Evolutionary conservation across 139 green algal species (phyloP).

Genomic region (Marvania coccoides): DNA sequence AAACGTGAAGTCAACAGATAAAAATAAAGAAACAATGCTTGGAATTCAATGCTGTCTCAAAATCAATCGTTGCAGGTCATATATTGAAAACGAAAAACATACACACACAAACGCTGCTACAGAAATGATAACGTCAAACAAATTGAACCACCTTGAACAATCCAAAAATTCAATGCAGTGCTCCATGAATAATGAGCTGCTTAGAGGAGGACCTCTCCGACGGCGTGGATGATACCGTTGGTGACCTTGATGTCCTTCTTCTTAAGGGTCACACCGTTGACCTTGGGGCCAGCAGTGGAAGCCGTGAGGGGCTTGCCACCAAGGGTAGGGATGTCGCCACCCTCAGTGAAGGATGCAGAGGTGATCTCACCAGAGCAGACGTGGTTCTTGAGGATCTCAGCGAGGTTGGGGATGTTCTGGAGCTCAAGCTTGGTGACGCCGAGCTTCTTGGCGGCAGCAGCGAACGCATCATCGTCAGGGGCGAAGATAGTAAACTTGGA

Average conservation of each 20-base stretch:
- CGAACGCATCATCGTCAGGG: slow-evolving; percentile 18
- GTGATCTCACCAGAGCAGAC: neutral
- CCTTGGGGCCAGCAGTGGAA: neutral
- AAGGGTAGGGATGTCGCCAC: neutral
- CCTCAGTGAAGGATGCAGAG: neutral
- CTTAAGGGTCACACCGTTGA: slow-evolving; percentile 11
- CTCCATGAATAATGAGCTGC: neutral
- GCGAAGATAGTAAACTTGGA: slow-evolving; percentile 20
- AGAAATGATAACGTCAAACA: neutral
- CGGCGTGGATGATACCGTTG: slow-evolving; percentile 17
- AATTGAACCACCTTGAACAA: neutral
- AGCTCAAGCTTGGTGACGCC: slow-evolving; percentile 22
- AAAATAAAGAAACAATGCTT: neutral
- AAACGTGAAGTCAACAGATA: neutral
- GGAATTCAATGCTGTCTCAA: neutral
- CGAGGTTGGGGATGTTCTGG: slow-evolving; percentile 1
- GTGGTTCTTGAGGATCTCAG: slow-evolving; percentile 5
- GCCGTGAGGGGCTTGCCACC: neutral
- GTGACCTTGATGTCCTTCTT: slow-evolving; percentile 22
- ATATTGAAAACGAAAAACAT: neutral
- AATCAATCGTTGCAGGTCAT: neutral
- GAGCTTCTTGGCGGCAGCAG: slow-evolving; percentile 2
- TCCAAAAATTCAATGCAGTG: neutral
- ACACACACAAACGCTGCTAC: neutral
- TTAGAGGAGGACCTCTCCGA: slow-evolving; percentile 12